These are phyloP conservation scores for Pleurotus giganteus DNA, from an alignment of 768 basidiomycete species.

Conservation along the genomic window DNA sequence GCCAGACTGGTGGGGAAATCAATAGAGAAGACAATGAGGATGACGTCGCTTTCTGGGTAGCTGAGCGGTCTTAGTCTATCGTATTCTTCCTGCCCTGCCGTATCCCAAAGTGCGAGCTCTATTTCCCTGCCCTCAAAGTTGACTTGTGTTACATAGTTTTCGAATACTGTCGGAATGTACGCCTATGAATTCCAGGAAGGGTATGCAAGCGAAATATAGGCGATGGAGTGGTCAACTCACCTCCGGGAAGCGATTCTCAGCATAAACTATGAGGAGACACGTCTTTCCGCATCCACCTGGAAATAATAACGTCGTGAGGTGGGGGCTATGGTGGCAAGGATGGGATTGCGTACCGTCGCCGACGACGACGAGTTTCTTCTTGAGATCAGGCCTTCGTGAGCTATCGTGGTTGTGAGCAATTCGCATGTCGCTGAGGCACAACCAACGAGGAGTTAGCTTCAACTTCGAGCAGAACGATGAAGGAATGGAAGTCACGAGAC, in stretches of 20 bases:
- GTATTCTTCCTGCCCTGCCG: slow-evolving; percentile 96
- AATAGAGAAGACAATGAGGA: slow-evolving; percentile 91
- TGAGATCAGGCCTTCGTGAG: slow-evolving; percentile 68
- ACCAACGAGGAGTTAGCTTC: too few relatives aligned
- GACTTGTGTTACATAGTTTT: slow-evolving; percentile 90
- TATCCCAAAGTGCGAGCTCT: slow-evolving; percentile 98
- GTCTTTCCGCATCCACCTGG: slow-evolving; percentile 89
- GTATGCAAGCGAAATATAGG: slow-evolving; percentile 15
- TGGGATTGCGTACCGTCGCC: slow-evolving; percentile 65
- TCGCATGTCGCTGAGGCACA: neutral
- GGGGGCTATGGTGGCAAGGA: slow-evolving; percentile 3
- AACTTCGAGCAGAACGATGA: too few relatives aligned
- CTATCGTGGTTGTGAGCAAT: slow-evolving; percentile 22
- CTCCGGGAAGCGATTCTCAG: slow-evolving; percentile 95
- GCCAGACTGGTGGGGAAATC: slow-evolving; percentile 90
- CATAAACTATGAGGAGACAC: slow-evolving; percentile 94
- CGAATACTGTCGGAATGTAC: slow-evolving; percentile 92
- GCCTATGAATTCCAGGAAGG: slow-evolving; percentile 47
- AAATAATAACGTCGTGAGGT: neutral
- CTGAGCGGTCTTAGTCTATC: slow-evolving; percentile 83
- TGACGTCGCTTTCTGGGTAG: slow-evolving; percentile 87
- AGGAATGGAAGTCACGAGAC: too few relatives aligned
- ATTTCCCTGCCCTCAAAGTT: slow-evolving; percentile 85
- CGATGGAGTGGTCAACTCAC: slow-evolving; percentile 38
- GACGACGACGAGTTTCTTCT: slow-evolving; percentile 86